Conservation (phyloP, 2,329 filamentous ascomycete genomes). For the Talaromyces pinophilus region DNA sequence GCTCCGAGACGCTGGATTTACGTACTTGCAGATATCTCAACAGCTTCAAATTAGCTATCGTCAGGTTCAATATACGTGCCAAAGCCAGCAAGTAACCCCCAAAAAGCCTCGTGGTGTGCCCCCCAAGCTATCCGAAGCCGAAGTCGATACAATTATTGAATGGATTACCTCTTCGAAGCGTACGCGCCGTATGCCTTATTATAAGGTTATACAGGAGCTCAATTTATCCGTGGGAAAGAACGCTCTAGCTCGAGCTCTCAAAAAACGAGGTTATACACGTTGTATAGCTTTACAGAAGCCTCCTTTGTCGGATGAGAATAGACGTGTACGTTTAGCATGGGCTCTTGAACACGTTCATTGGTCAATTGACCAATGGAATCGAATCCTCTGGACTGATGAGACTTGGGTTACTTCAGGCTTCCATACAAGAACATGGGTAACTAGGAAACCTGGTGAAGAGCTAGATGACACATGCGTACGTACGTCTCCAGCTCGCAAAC, state of each 20-base stretch:
- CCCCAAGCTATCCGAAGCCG: constrained; percentile 24
- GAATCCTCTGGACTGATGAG: constrained; percentile 16
- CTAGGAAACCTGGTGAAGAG: constrained; percentile 22
- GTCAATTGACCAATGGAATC: background rate
- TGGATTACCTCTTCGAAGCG: constrained; percentile 26
- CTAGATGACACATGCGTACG: background rate
- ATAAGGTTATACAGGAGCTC: constrained; percentile 25
- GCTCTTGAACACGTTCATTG: constrained; percentile 9
- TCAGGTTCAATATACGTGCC: constrained; percentile 26
- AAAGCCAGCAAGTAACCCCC: constrained; percentile 21
- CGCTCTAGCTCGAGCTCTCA: constrained; percentile 21
- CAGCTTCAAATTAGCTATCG: constrained; percentile 14
- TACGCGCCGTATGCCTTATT: constrained; percentile 23
- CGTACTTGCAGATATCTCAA: background rate
- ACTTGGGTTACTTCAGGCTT: constrained; percentile 25
- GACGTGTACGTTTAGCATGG: background rate
- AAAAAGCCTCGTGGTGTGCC: constrained; percentile 21
- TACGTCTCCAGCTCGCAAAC: background rate
- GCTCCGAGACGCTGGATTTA: constrained; percentile 25
- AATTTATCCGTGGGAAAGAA: constrained; percentile 12
- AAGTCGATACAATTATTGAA: constrained; percentile 26
- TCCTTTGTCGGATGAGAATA: background rate
- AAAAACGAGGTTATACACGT: constrained; percentile 25
- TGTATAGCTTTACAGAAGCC: constrained; percentile 21
- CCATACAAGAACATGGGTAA: constrained; percentile 21